A percentile compares a stretch with the other conserved stretches of the same genome.
Evolutionary conservation across 495 filamentous ascomycete genomes (phyloP).

Genomic region (Echria macrotheca): DNA sequence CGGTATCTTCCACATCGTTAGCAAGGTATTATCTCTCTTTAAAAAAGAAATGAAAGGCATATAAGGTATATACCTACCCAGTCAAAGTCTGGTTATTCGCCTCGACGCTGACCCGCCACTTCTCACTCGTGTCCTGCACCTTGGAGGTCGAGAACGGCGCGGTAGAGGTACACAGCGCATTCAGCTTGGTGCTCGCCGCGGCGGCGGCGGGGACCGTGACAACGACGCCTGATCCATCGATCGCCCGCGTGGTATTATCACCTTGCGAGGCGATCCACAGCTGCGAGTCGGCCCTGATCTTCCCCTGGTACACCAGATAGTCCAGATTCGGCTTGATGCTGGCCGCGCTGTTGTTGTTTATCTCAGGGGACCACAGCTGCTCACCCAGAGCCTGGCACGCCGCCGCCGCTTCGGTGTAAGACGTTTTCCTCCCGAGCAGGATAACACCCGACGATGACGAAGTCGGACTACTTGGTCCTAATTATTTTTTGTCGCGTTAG

Average conservation of each 20-base stretch:
- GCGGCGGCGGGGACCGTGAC: too few relatives aligned
- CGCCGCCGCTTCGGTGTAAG: slow-evolving; percentile 19
- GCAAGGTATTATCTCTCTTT: too few relatives aligned
- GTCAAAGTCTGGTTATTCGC: slow-evolving; percentile 40
- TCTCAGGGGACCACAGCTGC: slow-evolving; percentile 37
- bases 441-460: slow-evolving; percentile 38
- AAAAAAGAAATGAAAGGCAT: too few relatives aligned
- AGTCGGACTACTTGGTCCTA: slow-evolving; percentile 35
- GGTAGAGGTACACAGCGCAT: slow-evolving; percentile 41
- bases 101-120: slow-evolving; percentile 40
- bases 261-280: slow-evolving; percentile 39
- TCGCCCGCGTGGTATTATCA: slow-evolving; percentile 11
- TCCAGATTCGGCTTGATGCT: slow-evolving; percentile 35
- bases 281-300: slow-evolving; percentile 15
- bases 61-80: too few relatives aligned
- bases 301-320: slow-evolving; percentile 32
- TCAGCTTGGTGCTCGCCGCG: slow-evolving; percentile 12
- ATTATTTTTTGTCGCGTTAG: slow-evolving; percentile 9
- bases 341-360: slow-evolving; percentile 25
- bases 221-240: slow-evolving; percentile 25
- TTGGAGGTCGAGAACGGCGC: slow-evolving; percentile 39
- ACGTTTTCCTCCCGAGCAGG: slow-evolving; percentile 29
- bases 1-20: slow-evolving; percentile 31
- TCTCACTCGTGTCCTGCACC: slow-evolving; percentile 33
- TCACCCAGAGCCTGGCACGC: slow-evolving; percentile 37